Evolutionary conservation across 164 flowering plant genomes (phyloP).

Genomic region (Vitis rupestris): DNA sequence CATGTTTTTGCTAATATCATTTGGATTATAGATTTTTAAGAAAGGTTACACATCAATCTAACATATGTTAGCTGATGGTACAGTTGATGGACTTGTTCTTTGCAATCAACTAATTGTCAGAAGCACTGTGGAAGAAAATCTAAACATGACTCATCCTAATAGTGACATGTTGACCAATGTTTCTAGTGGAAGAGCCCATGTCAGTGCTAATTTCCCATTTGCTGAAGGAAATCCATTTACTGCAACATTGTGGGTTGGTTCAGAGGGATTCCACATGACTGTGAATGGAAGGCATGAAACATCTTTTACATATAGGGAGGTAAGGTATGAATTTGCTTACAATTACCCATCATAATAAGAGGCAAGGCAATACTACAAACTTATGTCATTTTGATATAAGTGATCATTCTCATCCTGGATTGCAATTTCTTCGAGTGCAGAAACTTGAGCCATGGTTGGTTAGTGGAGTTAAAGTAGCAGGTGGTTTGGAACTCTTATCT

Average conservation of each 20-base stretch:
- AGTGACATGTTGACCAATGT: conserved; percentile 27
- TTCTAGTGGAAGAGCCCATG: conserved; percentile 39
- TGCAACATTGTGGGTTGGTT: conserved; percentile 85
- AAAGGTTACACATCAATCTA: conserved; percentile 2
- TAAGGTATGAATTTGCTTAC: conserved; percentile 31
- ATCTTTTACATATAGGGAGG: conserved; percentile 81
- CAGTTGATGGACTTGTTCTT: conserved; percentile 79
- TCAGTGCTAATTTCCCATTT: conserved; percentile 67
- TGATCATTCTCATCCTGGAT: conserved; percentile 6
- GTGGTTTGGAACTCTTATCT: conserved; percentile 62
- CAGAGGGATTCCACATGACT: conserved; percentile 91
- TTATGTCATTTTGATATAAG: conserved; percentile 8
- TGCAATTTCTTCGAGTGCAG: conserved; percentile 43
- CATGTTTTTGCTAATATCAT: neutral
- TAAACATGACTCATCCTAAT: conserved; percentile 33
- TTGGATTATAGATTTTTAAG: neutral
- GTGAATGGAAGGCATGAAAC: conserved; percentile 95
- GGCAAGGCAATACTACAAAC: neutral
- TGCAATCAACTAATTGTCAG: conserved; percentile 66
- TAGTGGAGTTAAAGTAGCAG: conserved; percentile 52
- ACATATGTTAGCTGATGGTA: conserved; percentile 13
- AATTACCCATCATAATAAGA: conserved; percentile 1
- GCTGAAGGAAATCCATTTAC: conserved; percentile 67
- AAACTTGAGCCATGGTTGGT: conserved; percentile 89
- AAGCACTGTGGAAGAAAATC: conserved; percentile 37